These are phyloP conservation scores for Crassisporium funariophilum DNA, from an alignment of 768 basidiomycete species.

Conservation along the genomic window DNA sequence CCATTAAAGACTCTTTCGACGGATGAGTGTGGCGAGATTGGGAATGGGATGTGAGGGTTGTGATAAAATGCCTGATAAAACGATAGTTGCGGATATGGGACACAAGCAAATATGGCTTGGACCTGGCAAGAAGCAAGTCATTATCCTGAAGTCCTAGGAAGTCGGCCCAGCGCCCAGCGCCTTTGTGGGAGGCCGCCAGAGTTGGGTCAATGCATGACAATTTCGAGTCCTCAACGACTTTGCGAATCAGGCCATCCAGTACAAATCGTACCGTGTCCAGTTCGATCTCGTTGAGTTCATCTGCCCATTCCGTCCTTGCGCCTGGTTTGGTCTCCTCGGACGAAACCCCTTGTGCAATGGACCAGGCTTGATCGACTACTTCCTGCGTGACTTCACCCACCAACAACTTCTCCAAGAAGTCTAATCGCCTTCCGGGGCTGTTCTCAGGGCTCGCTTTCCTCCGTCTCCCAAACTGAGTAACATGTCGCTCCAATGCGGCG, in stretches of 20 bases:
- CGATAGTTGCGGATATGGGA: constrained; percentile 56
- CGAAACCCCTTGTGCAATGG: constrained; percentile 32
- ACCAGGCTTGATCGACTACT: constrained; percentile 50
- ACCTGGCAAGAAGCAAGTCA: constrained; percentile 48
- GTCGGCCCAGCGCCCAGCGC: constrained; percentile 45
- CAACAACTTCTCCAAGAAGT: constrained; percentile 25
- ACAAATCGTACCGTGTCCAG: constrained; percentile 60
- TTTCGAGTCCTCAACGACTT: constrained; percentile 38
- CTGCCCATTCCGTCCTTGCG: constrained; percentile 10
- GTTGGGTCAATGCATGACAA: constrained; percentile 14
- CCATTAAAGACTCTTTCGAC: constrained; percentile 3
- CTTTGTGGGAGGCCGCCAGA: constrained; percentile 2
- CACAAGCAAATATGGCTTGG: constrained; percentile 51
- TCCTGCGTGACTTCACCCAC: constrained; percentile 37
- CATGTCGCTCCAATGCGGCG: constrained; percentile 15
- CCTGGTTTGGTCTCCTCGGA: constrained; percentile 5
- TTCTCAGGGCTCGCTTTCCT: constrained; percentile 29
- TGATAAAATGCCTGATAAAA: constrained; percentile 46
- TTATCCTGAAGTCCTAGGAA: constrained; percentile 60
- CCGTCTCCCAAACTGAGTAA: constrained; percentile 11
- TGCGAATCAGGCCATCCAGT: constrained; percentile 50
- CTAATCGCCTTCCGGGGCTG: constrained; percentile 11
- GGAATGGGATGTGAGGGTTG: constrained; percentile 2
- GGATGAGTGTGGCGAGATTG: constrained; percentile 1
- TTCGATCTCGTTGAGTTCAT: constrained; percentile 51